Evolutionary conservation across 1,139 yeast genomes (phyloP).

Genomic region (Protomyces arabidopsidicola): DNA sequence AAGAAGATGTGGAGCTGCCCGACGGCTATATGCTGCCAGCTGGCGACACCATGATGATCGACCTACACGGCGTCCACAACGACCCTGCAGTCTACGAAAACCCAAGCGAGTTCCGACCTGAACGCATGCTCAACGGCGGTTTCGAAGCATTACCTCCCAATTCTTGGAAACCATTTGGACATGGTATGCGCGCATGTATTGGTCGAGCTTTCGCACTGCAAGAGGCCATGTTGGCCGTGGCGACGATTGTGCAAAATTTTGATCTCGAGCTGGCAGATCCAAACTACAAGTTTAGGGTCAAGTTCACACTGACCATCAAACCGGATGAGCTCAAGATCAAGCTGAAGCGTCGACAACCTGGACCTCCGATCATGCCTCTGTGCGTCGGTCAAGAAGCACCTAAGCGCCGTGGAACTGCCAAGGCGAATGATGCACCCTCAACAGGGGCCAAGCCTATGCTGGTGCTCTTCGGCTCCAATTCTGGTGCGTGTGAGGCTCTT

Average conservation of each 20-base stretch:
- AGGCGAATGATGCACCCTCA: slow-evolving; percentile 9
- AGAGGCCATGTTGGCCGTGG: slow-evolving; percentile 24
- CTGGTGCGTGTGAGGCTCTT: slow-evolving; percentile 26
- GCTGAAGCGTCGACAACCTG: slow-evolving; percentile 18
- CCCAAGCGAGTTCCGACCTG: slow-evolving; percentile 25
- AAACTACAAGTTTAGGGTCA: slow-evolving; percentile 9
- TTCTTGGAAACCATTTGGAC: slow-evolving; percentile 25
- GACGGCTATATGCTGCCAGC: slow-evolving; percentile 26
- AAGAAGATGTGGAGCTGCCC: slow-evolving; percentile 14
- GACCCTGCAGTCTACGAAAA: slow-evolving; percentile 24
- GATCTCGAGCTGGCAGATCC: slow-evolving; percentile 25
- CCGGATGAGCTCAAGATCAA: slow-evolving; percentile 24
- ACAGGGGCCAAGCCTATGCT: slow-evolving; percentile 8
- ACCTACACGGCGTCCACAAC: slow-evolving; percentile 16
- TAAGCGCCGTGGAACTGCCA: not conserved
- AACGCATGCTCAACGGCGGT: slow-evolving; percentile 25
- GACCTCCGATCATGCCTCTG: slow-evolving; percentile 26
- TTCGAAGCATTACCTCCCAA: slow-evolving; percentile 17
- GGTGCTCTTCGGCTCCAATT: slow-evolving; percentile 23
- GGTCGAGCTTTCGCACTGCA: slow-evolving; percentile 27
- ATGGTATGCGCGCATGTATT: slow-evolving; percentile 27
- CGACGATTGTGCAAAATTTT: slow-evolving; percentile 24
- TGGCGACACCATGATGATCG: slow-evolving; percentile 11
- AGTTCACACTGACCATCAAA: slow-evolving; percentile 24
- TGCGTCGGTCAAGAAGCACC: slow-evolving; percentile 1